These are phyloP conservation scores for Epichloe typhina DNA, from an alignment of 2,329 filamentous ascomycete genomes.

Conservation along the genomic window DNA sequence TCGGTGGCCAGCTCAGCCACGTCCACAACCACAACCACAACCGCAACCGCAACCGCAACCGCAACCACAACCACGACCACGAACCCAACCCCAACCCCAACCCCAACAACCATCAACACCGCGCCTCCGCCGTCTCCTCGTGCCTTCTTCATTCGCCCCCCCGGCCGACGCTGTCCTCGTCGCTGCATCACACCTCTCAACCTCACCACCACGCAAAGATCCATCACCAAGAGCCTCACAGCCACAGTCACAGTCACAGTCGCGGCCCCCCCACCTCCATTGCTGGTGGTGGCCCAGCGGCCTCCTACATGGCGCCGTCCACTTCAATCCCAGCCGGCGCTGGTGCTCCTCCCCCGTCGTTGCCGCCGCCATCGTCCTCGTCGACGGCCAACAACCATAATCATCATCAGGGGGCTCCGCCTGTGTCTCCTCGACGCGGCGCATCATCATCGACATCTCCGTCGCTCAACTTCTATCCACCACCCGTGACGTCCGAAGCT, in stretches of 20 bases:
- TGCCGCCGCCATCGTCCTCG: constrained; percentile 15
- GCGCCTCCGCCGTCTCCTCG: constrained; percentile 12
- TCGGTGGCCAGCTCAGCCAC: constrained; percentile 13
- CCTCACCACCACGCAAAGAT: constrained; percentile 3
- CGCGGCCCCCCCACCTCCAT: constrained; percentile 9
- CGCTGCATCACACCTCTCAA: constrained; percentile 1
- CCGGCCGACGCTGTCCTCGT: constrained; percentile 12
- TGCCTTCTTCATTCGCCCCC: constrained; percentile 20
- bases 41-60: neutral
- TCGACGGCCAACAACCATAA: constrained; percentile 9
- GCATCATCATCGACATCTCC: constrained; percentile 16
- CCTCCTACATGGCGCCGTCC: constrained; percentile 23
- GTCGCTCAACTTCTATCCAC: constrained; percentile 9
- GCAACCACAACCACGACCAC: constrained; percentile 8
- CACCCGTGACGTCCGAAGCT: constrained; percentile 5
- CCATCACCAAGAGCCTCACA: constrained; percentile 8
- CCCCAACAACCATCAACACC: constrained; percentile 12
- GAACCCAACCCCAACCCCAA: constrained; percentile 11
- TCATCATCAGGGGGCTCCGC: constrained; percentile 16
- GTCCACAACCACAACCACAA: constrained; percentile 13
- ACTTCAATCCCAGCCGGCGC: constrained; percentile 13
- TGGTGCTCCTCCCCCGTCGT: constrained; percentile 18
- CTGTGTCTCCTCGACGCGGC: constrained; percentile 31
- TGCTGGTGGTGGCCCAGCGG: neutral
- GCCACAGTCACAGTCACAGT: constrained; percentile 10